phyloP scores from a whole-genome alignment of 495 filamentous ascomycete species.

The Talaromyces trachyspermus region DNA sequence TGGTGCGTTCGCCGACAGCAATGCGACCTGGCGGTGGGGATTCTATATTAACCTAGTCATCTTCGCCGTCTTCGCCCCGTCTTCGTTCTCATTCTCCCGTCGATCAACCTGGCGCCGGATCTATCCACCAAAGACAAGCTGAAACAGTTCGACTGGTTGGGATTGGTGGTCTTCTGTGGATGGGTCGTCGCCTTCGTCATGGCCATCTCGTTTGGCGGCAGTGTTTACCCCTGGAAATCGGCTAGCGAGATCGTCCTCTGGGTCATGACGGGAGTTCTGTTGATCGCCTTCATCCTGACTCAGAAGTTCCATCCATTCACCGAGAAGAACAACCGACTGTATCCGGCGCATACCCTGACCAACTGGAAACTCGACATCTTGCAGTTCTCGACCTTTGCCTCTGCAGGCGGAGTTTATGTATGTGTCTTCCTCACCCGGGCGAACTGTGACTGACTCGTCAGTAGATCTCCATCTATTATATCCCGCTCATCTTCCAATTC shows the following conservation, averaged over 20 bases:
- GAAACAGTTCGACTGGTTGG: too few relatives aligned
- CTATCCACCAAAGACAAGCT: too few relatives aligned
- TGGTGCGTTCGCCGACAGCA: too few relatives aligned
- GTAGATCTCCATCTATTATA: conserved; percentile 9
- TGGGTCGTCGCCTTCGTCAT: too few relatives aligned
- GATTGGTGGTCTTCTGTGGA: too few relatives aligned
- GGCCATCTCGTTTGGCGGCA: conserved; percentile 13
- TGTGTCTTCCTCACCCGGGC: background rate
- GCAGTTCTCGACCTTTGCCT: too few relatives aligned
- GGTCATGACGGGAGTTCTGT: conserved; percentile 37
- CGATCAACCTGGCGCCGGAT: too few relatives aligned
- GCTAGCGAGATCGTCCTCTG: conserved; percentile 42
- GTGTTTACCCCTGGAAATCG: conserved; percentile 42
- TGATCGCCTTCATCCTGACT: conserved; percentile 32
- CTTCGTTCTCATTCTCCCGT: too few relatives aligned
- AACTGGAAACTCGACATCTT: background rate
- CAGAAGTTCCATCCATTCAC: conserved; percentile 47
- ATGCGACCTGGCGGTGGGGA: too few relatives aligned
- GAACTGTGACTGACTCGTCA: background rate
- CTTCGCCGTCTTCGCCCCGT: too few relatives aligned
- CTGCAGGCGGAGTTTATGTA: too few relatives aligned
- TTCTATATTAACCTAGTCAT: too few relatives aligned
- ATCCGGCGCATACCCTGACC: conserved; percentile 40
- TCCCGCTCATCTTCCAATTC: conserved; percentile 38
- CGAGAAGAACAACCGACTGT: conserved; percentile 29